phyloP scores from a whole-genome alignment of 495 filamentous ascomycete species.

The Penicillium silybi region DNA sequence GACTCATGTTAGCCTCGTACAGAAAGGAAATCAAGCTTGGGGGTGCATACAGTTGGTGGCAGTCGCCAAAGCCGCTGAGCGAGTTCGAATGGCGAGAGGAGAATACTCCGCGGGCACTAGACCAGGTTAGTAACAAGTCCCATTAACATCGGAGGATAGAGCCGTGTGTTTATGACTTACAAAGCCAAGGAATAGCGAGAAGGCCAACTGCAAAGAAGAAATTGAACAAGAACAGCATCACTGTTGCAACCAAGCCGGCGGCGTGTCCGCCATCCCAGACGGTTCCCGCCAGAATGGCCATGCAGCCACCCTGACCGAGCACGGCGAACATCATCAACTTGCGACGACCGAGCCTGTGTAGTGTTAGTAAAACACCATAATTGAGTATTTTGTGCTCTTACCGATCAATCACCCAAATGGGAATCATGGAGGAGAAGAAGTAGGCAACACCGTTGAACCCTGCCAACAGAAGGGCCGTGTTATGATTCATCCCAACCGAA shows the following conservation, averaged over 20 bases:
- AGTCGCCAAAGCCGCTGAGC: slow-evolving; percentile 29
- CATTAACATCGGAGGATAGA: no score
- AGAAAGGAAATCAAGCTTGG: not conserved
- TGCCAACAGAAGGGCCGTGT: slow-evolving; percentile 40
- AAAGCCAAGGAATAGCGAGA: slow-evolving; percentile 33
- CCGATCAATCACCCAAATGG: slow-evolving; percentile 49
- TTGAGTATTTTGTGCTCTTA: slow-evolving; percentile 3
- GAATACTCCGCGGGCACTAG: slow-evolving; percentile 34
- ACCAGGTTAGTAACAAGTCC: slow-evolving; percentile 1
- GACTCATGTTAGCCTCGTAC: not conserved
- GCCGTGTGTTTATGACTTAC: slow-evolving; percentile 23
- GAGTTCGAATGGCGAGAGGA: slow-evolving; percentile 34
- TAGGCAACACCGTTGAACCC: slow-evolving; percentile 47
- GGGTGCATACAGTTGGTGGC: slow-evolving; percentile 29
- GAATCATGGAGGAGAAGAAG: slow-evolving; percentile 45
- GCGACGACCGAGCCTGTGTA: slow-evolving; percentile 36
- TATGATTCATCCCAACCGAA: slow-evolving; percentile 36
- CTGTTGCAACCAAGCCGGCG: slow-evolving; percentile 28
- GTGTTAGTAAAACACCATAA: slow-evolving; percentile 1
- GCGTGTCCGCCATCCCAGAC: slow-evolving; percentile 25
- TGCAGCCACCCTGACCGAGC: slow-evolving; percentile 48
- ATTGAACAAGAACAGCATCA: slow-evolving; percentile 38
- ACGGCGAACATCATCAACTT: slow-evolving; percentile 49
- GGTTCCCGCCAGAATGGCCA: slow-evolving; percentile 33
- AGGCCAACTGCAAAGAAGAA: slow-evolving; percentile 34